phyloP scores from a whole-genome alignment of 1,139 yeast genomes.

The Diutina rugosa region DNA sequence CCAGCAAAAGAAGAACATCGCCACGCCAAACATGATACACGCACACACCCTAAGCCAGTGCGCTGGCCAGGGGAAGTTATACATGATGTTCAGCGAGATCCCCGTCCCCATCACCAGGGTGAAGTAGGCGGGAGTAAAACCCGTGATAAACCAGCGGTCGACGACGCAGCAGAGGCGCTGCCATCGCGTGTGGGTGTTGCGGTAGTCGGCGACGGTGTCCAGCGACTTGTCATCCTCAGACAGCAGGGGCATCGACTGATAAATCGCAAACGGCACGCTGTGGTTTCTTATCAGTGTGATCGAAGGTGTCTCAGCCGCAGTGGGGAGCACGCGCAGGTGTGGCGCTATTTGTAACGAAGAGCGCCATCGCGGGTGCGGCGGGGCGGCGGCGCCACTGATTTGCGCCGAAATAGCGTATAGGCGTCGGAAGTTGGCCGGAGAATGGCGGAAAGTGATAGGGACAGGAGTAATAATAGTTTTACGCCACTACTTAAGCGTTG shows the following conservation, averaged over 20 bases:
- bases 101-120: constrained; percentile 82
- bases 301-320: not conserved
- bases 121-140: constrained; percentile 49
- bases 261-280: too few species aligned
- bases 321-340: not conserved
- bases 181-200: not conserved
- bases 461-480: too few species aligned
- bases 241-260: not conserved
- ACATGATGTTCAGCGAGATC: constrained; percentile 46
- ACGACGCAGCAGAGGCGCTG: not conserved
- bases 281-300: too few species aligned
- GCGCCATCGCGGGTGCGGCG: not conserved
- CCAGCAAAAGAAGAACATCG: constrained; percentile 32
- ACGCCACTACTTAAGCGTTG: too few species aligned
- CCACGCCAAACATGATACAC: constrained; percentile 40
- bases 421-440: not conserved
- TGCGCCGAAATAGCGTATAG: not conserved
- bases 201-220: not conserved
- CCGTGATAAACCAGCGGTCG: constrained; percentile 9
- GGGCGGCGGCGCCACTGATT: not conserved
- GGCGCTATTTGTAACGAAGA: not conserved
- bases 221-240: not conserved
- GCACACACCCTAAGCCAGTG: constrained; percentile 49
- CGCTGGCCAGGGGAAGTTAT: constrained; percentile 51
- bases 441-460: too few species aligned